Percentiles rank a stretch among this genome's conserved stretches.
Evolutionary conservation across 129 eudicot genomes (phyloP).

Genomic region (Arctium lappa): DNA sequence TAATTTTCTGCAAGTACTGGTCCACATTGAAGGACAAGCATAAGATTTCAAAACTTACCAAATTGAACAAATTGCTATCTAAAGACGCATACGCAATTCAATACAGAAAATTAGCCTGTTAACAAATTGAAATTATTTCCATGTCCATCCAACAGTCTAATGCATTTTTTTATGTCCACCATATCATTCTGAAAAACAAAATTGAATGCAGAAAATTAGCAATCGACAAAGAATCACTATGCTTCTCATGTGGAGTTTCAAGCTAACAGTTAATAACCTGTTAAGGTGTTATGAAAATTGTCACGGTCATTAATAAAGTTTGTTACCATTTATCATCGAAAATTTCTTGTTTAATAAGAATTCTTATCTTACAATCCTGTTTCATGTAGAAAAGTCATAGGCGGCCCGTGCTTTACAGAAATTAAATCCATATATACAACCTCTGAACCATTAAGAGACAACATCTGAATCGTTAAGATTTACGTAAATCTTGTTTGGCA

Average conservation of each 20-base stretch:
- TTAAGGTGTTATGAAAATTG: background rate
- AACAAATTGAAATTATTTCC: background rate
- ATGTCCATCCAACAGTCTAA: background rate
- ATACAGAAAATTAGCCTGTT: background rate
- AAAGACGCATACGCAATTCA: background rate
- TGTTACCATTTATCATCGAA: background rate
- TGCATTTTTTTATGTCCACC: background rate
- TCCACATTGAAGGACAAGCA: background rate
- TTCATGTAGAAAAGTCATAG: background rate
- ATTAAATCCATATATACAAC: background rate
- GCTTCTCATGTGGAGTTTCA: background rate
- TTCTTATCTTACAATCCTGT: background rate
- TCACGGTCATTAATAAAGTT: background rate
- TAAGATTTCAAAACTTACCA: background rate
- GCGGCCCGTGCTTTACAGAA: background rate
- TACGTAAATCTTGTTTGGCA: too few relatives aligned
- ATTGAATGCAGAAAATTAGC: background rate
- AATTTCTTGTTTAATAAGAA: background rate
- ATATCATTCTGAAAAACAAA: background rate
- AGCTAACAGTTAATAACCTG: background rate
- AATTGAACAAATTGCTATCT: background rate
- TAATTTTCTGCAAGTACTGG: slow-evolving; percentile 1
- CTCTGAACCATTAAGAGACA: too few relatives aligned
- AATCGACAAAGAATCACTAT: background rate
- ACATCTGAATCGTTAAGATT: too few relatives aligned